phyloP scores from a whole-genome alignment of 495 filamentous ascomycete genomes.

The Talaromyces proteolyticus region DNA sequence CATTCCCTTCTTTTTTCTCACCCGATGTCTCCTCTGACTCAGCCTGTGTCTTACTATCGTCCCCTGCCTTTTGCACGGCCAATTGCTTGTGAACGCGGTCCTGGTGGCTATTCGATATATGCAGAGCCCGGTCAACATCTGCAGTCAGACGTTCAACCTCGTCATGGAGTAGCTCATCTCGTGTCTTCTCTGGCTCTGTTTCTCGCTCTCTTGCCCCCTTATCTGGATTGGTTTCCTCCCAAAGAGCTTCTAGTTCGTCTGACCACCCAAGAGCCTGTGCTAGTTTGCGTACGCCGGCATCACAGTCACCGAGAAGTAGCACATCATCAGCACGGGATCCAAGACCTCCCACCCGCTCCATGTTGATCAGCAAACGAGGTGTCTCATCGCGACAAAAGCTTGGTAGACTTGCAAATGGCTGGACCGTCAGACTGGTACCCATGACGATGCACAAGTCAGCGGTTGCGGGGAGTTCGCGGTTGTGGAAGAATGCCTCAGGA shows the following conservation, averaged over 20 bases:
- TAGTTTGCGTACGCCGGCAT: conserved; percentile 75
- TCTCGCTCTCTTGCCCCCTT: conserved; percentile 26
- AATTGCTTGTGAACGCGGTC: conserved; percentile 33
- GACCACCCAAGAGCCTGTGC: conserved; percentile 81
- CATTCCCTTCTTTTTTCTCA: background rate
- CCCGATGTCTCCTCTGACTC: background rate
- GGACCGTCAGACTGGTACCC: conserved; percentile 84
- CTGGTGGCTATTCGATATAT: conserved; percentile 39
- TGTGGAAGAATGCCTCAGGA: conserved; percentile 62
- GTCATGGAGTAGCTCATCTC: conserved; percentile 49
- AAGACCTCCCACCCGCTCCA: conserved; percentile 75
- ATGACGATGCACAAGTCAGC: conserved; percentile 86
- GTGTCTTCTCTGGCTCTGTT: conserved; percentile 24
- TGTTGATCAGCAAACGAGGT: conserved; percentile 82
- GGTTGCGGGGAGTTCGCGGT: conserved; percentile 42
- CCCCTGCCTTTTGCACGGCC: background rate
- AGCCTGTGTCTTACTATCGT: background rate
- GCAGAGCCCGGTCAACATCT: conserved; percentile 47
- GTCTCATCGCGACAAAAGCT: conserved; percentile 47
- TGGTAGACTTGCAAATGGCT: conserved; percentile 84
- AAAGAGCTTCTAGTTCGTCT: conserved; percentile 72
- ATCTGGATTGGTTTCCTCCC: conserved; percentile 49
- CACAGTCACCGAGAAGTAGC: conserved; percentile 67
- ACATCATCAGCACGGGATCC: conserved; percentile 76
- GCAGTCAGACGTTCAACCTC: conserved; percentile 48